Percentiles rank a stretch among this genome's conserved stretches.
These are phyloP conservation scores for Cyanidiococcus yangmingshanensis DNA, from an alignment of 23 red algal genomes.

Conservation along the genomic window DNA sequence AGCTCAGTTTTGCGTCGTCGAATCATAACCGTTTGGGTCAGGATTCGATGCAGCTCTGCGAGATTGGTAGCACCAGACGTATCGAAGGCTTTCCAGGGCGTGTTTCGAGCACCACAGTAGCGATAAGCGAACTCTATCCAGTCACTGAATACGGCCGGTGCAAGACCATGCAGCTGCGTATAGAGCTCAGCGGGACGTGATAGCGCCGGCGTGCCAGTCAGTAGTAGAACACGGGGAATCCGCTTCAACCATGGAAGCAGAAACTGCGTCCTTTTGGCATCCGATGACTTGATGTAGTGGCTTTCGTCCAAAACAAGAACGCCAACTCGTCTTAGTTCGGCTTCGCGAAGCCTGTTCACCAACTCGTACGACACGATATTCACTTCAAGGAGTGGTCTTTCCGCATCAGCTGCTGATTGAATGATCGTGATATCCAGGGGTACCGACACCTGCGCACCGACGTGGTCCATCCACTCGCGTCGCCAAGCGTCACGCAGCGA, in stretches of 20 bases:
- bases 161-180: constrained; percentile 8
- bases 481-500: constrained; percentile 5
- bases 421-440: constrained; percentile 41
- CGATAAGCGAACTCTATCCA: constrained; percentile 12
- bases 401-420: constrained; percentile 44
- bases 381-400: constrained; percentile 27
- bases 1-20: constrained; percentile 61
- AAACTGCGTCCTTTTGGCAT: constrained; percentile 12
- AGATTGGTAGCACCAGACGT: constrained; percentile 59
- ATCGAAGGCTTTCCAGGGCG: constrained; percentile 26
- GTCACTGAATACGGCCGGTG: neutral
- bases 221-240: constrained; percentile 28
- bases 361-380: constrained; percentile 79
- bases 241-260: constrained; percentile 30
- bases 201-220: constrained; percentile 24
- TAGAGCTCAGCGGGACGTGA: neutral
- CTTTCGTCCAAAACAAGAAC: neutral
- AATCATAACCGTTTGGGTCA: constrained; percentile 44
- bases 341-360: constrained; percentile 28
- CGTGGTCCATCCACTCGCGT: neutral
- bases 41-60: constrained; percentile 43
- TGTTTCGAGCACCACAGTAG: neutral
- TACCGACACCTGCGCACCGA: neutral
- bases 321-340: constrained; percentile 17
- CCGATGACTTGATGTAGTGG: constrained; percentile 11